Evolutionary conservation across 179 eudicot genomes (phyloP).

Genomic region (Beta macrorhiza): DNA sequence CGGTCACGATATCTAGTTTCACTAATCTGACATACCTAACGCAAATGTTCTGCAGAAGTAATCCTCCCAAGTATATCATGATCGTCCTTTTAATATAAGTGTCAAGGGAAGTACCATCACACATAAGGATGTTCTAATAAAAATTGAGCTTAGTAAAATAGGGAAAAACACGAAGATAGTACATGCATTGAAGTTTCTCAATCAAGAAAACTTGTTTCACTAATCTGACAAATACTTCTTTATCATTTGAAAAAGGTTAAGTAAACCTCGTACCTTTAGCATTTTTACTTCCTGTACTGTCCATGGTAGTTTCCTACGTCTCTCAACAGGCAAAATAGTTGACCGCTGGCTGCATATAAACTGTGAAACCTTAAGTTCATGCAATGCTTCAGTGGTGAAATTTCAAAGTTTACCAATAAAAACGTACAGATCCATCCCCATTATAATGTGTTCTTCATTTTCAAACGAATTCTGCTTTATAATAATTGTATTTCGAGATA

Average conservation of each 20-base stretch:
- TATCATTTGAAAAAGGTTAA: neutral
- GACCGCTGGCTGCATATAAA: conserved; percentile 34
- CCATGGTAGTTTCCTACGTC: conserved; percentile 52
- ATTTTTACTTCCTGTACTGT: conserved; percentile 60
- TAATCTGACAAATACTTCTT: neutral
- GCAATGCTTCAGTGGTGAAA: neutral
- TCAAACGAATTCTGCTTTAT: neutral
- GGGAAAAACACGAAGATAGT: neutral
- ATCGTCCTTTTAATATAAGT: neutral
- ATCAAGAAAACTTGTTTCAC: neutral
- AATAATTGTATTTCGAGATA: neutral
- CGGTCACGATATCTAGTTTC: neutral
- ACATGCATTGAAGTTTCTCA: neutral
- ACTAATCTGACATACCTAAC: no score
- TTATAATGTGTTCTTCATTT: neutral
- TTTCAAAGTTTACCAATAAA: neutral
- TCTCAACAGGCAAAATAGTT: conserved; percentile 22
- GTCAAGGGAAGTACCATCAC: neutral
- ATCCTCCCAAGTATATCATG: neutral
- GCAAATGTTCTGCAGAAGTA: no score
- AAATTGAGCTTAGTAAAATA: neutral
- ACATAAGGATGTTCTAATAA: neutral
- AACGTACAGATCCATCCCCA: neutral
- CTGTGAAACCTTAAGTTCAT: conserved; percentile 11
- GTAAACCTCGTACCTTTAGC: conserved; percentile 43